Percentiles rank a stretch among this genome's conserved stretches.
Conservation (phyloP, 345 rosid species). For the Populus davidiana region DNA sequence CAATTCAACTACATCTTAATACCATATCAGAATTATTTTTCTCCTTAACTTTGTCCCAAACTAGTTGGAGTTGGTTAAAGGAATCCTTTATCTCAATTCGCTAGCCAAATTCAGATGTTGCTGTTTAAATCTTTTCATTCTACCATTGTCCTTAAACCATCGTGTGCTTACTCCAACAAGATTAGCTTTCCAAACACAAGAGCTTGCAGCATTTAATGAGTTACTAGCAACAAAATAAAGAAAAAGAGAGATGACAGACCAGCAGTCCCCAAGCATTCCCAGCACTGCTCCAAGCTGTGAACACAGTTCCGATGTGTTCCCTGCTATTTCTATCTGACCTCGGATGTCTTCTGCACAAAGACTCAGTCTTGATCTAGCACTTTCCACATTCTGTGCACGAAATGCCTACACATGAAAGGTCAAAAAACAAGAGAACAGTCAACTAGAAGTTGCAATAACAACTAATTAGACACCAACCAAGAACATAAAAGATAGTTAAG, state of each 20-base stretch:
- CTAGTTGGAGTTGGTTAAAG: not conserved
- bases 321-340: slow-evolving; percentile 61
- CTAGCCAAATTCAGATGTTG: not conserved
- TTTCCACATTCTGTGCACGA: slow-evolving; percentile 75
- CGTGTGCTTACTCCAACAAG: not conserved
- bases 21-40: not conserved
- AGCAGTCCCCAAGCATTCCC: slow-evolving; percentile 98
- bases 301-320: slow-evolving; percentile 79
- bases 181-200: too few relatives aligned
- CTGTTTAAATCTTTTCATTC: not conserved
- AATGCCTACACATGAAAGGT: slow-evolving; percentile 56
- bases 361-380: slow-evolving; percentile 83
- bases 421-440: not conserved
- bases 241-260: slow-evolving; percentile 44
- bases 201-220: not conserved
- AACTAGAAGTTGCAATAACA: not conserved
- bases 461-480: slow-evolving; percentile 7
- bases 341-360: slow-evolving; percentile 83
- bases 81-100: not conserved
- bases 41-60: not conserved
- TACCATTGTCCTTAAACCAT: not conserved
- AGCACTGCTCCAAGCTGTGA: slow-evolving; percentile 99
- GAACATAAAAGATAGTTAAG: not conserved
- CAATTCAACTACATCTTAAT: not conserved
- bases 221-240: not conserved